Percentiles rank a stretch among this genome's conserved stretches.
Evolutionary conservation across 306 rosid species (phyloP).

Genomic region (Vigna trinervia): DNA sequence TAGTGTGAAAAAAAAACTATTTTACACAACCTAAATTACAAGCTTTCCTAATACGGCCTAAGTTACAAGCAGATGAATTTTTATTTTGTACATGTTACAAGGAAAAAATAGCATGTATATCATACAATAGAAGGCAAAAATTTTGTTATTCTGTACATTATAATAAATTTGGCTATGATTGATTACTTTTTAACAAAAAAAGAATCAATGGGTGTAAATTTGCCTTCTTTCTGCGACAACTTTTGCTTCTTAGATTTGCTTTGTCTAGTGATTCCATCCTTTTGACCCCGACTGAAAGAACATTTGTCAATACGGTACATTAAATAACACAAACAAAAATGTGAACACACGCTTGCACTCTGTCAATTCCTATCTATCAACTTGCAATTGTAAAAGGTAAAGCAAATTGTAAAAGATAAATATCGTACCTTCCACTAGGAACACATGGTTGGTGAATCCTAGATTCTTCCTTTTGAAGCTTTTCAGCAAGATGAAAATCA

Average conservation of each 20-base stretch:
- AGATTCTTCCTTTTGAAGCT: constrained; percentile 88
- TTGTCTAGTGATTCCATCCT: constrained; percentile 47
- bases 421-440: constrained; percentile 58
- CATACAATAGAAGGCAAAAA: constrained; percentile 1
- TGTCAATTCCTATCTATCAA: constrained; percentile 12
- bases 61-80: constrained; percentile 25
- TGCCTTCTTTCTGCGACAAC: constrained; percentile 63
- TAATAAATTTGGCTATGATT: constrained; percentile 47
- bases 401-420: constrained; percentile 13
- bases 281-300: constrained; percentile 54
- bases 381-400: constrained; percentile 24
- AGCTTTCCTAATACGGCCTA: constrained; percentile 23
- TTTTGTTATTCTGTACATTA: constrained; percentile 26
- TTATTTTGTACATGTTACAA: constrained; percentile 25
- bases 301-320: constrained; percentile 11
- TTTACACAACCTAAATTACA: constrained; percentile 24
- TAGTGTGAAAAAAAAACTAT: constrained; percentile 1
- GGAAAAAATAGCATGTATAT: constrained; percentile 22
- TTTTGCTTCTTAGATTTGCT: constrained; percentile 73
- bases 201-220: constrained; percentile 67
- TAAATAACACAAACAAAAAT: constrained; percentile 18
- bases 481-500: constrained; percentile 93
- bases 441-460: constrained; percentile 41
- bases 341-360: not conserved
- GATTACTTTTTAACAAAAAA: constrained; percentile 69